Base-by-base conservation (phyloP, 495 filamentous ascomycete genomes). In the Poronia punctata region DNA sequence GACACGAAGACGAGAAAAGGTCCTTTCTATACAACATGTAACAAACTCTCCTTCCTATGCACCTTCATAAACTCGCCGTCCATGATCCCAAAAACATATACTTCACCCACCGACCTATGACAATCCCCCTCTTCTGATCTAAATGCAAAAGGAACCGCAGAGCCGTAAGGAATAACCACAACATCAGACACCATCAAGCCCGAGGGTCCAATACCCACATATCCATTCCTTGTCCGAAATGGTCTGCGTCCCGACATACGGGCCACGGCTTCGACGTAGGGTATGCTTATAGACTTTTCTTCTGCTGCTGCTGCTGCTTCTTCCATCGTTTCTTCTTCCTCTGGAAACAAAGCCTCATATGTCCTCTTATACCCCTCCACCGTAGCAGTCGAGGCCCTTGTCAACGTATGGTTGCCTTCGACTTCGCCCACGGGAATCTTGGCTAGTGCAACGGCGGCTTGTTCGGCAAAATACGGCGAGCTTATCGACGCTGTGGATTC, bases 21-120 rank as follows among this genome's bases (percentile, higher is more conserved):
- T n/a, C 10, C 10, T 1, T 2, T 25, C 15, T 37, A 44, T 32
- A 44, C 18, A 44, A 44, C 28, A n/a, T 27, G 27, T 30, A 46
- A 24, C 23, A 28, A 5, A 9, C 28, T 46, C 37, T 46, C 43
- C 18, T 40, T 34, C 7, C 43, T 34, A 35, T 46, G 43, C 36
- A 46, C 43, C 11, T 46, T 46, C 43, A 46, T 46, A 24, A 40
- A 46, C 24, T 46, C 43, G 14, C 43, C 43, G 7, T 46, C 36
- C 43, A 46, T 46, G 23, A 46, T 46, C 16, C 43, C 43, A 16
- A 46, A 46, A 12, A 34, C 37, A 19, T 40, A 46, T 1, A 40
- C 29, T 18, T 46, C 43, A 2, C 43, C 43, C 16, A 46, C 43
- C 9, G 40, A 22, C 12, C 25, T 23, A 25, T 35, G 29, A 10